These are phyloP conservation scores for Lunularia cruciata DNA, from an alignment of 225 moss, liverwort and hornwort genomes.

Conservation along the genomic window DNA sequence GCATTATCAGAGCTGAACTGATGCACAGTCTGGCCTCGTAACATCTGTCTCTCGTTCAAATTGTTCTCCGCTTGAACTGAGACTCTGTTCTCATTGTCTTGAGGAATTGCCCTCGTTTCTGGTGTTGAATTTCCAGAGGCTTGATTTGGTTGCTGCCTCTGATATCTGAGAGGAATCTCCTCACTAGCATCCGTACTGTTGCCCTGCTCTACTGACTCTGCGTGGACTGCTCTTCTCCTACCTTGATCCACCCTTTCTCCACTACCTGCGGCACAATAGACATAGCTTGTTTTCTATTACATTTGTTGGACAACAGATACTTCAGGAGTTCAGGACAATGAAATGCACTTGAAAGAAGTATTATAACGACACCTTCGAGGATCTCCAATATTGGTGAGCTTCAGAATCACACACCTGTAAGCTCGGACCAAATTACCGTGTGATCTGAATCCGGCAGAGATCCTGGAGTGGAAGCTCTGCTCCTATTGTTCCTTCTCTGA, in stretches of 20 bases:
- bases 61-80: slow-evolving; percentile 1
- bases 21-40: slow-evolving; percentile 16
- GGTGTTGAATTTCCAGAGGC: slow-evolving; percentile 27
- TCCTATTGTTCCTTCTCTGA: slow-evolving; percentile 30
- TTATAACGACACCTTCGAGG: background rate
- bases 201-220: slow-evolving; percentile 23
- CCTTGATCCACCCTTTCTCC: slow-evolving; percentile 28
- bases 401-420: slow-evolving; percentile 33
- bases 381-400: background rate
- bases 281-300: too few relatives aligned
- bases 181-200: slow-evolving; percentile 39
- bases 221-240: slow-evolving; percentile 22
- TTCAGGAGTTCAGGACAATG: too few relatives aligned
- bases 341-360: too few relatives aligned
- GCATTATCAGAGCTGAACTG: background rate
- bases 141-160: slow-evolving; percentile 32
- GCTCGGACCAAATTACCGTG: slow-evolving; percentile 52
- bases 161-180: slow-evolving; percentile 41
- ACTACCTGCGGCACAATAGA: slow-evolving; percentile 39
- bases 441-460: slow-evolving; percentile 40
- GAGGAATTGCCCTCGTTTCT: slow-evolving; percentile 8
- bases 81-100: slow-evolving; percentile 3
- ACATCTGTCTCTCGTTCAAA: background rate
- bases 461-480: slow-evolving; percentile 40
- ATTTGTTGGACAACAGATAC: too few relatives aligned